Evolutionary conservation across 1,139 yeast species (phyloP), one percentile per base, ranked within the genome.

Genomic region (Taphrina confusa): DNA sequence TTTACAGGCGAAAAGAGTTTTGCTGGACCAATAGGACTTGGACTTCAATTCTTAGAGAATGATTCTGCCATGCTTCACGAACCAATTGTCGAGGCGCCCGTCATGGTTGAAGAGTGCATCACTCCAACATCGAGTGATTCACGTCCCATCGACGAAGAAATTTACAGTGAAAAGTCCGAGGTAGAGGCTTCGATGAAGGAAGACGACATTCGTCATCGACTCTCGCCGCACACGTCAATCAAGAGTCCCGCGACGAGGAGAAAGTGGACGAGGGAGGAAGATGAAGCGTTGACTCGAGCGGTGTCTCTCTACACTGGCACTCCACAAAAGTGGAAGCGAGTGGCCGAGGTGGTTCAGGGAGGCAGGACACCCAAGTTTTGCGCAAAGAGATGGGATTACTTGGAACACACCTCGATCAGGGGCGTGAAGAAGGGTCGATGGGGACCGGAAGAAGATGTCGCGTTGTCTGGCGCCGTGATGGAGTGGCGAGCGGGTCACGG

Each of bases 401-500:
- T 36, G 18, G 44, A 34, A 16, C 40, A 30, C 25, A 47, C 54
- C 23, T 12, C 44, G 16, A 27, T 25, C 22, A 44, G 28, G 34
- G 50, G 50, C n/a, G 31, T 47, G 25, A 33, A 47, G 44, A 27
- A 31, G 11, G 54, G 54, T 4, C 45, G 54, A 12, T 47, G 54
- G 54, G 18, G 31, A 12, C 16, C 18, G 5, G 54, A 47, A 14
- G 54, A 47, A 20, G 54, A 47, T 14, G 44, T 22, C 16, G 44
- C 30, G 16, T 42, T 47, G 16, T 34, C 44, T 11, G 23, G 22
- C 23, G 34, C 30, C 18, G 54, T 47, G 9, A 23, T 18, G 20
- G 31, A 47, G 14, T 47, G 54, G 54, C 25, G 23, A 12, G n/a
- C 50, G 14, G 4, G 23, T 14, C 50, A 30, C 12, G 8, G n/a